Base-by-base conservation (phyloP, 2,329 filamentous ascomycete species). In the Exophiala calicioides region DNA sequence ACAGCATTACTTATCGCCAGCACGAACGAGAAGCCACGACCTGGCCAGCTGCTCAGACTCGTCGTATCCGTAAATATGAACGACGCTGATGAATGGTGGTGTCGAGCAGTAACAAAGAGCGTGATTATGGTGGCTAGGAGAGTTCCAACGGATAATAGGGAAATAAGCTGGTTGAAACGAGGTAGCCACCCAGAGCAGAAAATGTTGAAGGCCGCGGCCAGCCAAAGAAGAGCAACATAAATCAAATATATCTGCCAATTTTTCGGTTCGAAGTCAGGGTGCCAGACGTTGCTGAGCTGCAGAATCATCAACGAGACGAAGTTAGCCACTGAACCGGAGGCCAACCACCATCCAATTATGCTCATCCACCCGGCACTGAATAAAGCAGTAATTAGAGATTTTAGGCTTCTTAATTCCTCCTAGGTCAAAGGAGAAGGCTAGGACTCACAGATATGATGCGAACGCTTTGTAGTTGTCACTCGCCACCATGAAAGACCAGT, bases 31-130 rank as follows among this genome's bases (percentile, higher is more conserved):
- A 62, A 40, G 4, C 55, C 55, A n/a, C 50, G 29, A 19, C 30
- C 49, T 2, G 31, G 18, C 70, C 70, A 74, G 8, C 64, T 67
- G n/a, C 68, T 68, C 5, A 59, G 60, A 35, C 71, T 68, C 26
- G 65, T 60, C 43, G 72, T 70, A 2, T 61, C 56, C 3, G 64
- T 63, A 42, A 72, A 71, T 3, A 73, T 43, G 48, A 52, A 12
- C 57, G 34, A 1, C 50, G 45, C 1, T 56, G 26, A 3, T 59
- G 47, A 8, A 58, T 60, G 16, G 56, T 32, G 10, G 62, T 52
- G 5, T 57, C 56, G 19, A 52, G n/a, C n/a, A n/a, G n/a, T n/a
- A n/a, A n/a, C n/a, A n/a, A n/a, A n/a, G n/a, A n/a, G n/a, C n/a
- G n/a, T n/a, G n/a, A n/a, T n/a, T n/a, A n/a, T n/a, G n/a, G n/a